Percentiles rank a stretch among this genome's conserved stretches.
Conservation (phyloP, 2,329 filamentous ascomycete species). For the Endocalyx cinctus region DNA sequence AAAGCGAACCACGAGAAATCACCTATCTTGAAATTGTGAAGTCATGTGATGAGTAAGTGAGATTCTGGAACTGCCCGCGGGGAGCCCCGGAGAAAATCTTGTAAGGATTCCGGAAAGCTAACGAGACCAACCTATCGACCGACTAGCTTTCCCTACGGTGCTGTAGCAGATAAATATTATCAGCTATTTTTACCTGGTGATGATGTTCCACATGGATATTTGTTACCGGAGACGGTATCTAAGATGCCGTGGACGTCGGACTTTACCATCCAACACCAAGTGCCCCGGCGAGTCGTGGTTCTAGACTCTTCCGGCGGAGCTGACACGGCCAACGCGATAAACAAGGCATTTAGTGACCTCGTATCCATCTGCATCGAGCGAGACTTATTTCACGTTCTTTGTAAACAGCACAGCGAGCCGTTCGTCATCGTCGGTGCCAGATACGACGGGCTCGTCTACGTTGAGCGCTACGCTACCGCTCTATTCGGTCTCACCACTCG, state of each 20-base stretch:
- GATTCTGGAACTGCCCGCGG: neutral
- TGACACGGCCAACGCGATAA: conserved; percentile 23
- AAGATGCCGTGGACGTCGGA: conserved; percentile 41
- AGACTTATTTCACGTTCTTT: conserved; percentile 25
- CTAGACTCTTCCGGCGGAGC: conserved; percentile 21
- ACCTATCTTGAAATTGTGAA: neutral
- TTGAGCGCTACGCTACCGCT: conserved; percentile 44
- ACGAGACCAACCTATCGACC: conserved; percentile 4
- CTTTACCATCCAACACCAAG: conserved; percentile 25
- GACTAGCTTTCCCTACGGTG: conserved; percentile 41
- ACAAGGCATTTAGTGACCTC: conserved; percentile 23
- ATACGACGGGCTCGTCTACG: conserved; percentile 7
- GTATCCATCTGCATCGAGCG: conserved; percentile 25
- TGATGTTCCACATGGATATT: conserved; percentile 43
- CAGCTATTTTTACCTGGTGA: conserved; percentile 41
- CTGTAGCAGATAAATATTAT: conserved; percentile 32
- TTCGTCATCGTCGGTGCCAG: conserved; percentile 27
- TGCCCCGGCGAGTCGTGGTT: conserved; percentile 26
- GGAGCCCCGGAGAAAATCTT: neutral
- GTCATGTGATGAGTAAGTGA: neutral
- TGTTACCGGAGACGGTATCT: conserved; percentile 39
- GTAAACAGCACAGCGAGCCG: conserved; percentile 29
- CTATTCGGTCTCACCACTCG: conserved; percentile 62
- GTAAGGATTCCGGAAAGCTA: neutral
- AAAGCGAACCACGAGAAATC: too few relatives aligned